Base-by-base conservation (phyloP, 2,329 filamentous ascomycete genomes). In the Ceratocystis papillata region DNA sequence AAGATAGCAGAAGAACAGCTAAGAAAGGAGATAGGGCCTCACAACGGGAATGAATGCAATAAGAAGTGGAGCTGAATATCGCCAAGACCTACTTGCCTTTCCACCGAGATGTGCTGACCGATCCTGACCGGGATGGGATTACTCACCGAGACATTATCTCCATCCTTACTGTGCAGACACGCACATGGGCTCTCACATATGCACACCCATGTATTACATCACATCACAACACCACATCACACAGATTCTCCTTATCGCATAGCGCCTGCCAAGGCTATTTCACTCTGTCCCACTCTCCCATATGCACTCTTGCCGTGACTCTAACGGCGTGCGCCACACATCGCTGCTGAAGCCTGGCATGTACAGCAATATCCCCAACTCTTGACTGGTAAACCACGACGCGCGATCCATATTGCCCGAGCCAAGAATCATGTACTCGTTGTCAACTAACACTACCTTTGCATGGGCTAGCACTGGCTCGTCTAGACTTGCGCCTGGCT, bases 301-400 rank as follows among this genome's bases (percentile, higher is more conserved):
- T 20, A 68, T 53, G n/a, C 64, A 22, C 8, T 68, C 67, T 17
- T 73, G 72, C 63, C 77, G 74, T 65, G 72, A 73, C 28, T 74
- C 73, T 2, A 78, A 70, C 6, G 77, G 73, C 5, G 70, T 70
- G 20, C 77, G 74, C 77, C 77, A 79, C 3, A 78, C 68, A n/a
- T 71, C 70, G 45, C 73, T 71, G 3, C 73, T 74, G 45, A 77
- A 75, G 0, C 71, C 74, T 1, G 77, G 76, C 20, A 76, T 75
- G 57, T 80, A 75, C 65, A 85, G 80, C 50, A 85, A 71, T 37
- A 94, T 77, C 0, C 89, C 89, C 25, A 94, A 77, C 75, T 95
- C 90, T 75, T 94, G 90, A 73, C 88, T 92, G 4, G 90, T 94
- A 75, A 84, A 92, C 88, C 88, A 94, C 72, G 88, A 92, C 6